Evolutionary conservation across 306 rosid genomes (phyloP).

Genomic region (Elaeagnus macrophylla): DNA sequence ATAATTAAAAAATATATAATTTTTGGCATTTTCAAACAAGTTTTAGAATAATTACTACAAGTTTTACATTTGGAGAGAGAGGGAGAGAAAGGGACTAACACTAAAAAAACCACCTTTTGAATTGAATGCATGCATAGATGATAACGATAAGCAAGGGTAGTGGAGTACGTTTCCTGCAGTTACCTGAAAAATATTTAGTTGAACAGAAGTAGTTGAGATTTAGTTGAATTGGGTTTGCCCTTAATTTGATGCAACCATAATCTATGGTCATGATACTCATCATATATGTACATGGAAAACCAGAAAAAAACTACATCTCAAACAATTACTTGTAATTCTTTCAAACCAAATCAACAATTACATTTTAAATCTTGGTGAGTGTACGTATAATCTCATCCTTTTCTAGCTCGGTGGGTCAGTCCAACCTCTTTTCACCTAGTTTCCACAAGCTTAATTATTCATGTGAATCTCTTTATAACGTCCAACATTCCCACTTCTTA

Average conservation of each 20-base stretch:
- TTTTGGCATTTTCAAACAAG: background rate
- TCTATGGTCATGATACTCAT: too few relatives aligned
- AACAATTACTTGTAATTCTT: background rate
- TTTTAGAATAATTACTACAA: background rate
- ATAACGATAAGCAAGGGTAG: slow-evolving; percentile 20
- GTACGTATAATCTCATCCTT: too few relatives aligned
- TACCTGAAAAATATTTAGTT: slow-evolving; percentile 24
- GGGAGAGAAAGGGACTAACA: background rate
- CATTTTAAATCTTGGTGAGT: too few relatives aligned
- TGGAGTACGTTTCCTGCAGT: slow-evolving; percentile 23
- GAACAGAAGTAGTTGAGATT: slow-evolving; percentile 41
- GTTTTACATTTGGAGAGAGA: background rate
- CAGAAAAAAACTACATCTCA: background rate
- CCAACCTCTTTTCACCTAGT: slow-evolving; percentile 58
- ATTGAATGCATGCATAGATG: slow-evolving; percentile 29
- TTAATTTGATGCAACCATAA: background rate
- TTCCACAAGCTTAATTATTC: slow-evolving; percentile 4
- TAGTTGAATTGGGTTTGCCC: slow-evolving; percentile 26
- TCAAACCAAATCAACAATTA: slow-evolving; percentile 9
- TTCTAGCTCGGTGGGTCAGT: slow-evolving; percentile 21
- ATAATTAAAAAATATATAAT: background rate
- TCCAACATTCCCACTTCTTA: slow-evolving; percentile 34
- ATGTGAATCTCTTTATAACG: slow-evolving; percentile 28
- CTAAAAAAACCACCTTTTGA: background rate
- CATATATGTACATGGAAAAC: too few relatives aligned